Base-by-base conservation (phyloP, 768 basidiomycete genomes). In the Trametes punicea region DNA sequence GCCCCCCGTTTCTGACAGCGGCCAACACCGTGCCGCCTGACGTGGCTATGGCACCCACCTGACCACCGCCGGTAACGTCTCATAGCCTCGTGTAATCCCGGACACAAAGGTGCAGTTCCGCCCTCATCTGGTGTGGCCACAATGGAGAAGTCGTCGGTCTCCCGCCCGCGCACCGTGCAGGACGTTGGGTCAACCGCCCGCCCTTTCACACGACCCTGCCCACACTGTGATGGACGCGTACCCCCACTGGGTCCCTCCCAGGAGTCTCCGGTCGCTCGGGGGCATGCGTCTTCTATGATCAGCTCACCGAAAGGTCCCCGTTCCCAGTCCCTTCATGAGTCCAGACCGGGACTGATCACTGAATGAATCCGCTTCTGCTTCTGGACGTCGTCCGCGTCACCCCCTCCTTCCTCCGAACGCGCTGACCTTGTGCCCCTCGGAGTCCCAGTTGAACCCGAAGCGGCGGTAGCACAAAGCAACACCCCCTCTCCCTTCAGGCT, bases 1-100 rank as follows among this genome's bases (percentile, higher is more conserved):
- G 31, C 13, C 44, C 34, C 10, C 25, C 10, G 11, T 20, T 15
- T 26, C 26, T 25, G 44, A 54, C 52, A 38, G 52, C 27, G 51
- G 51, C 42, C 18, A 36, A 45, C 51, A 2, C 40, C 51, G 51
- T 40, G 11, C 25, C 42, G 15, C 18, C 8, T 26, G 42, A 26
- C 39, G 6, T 41, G 11, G 42, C 13, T n/a, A 44, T 10, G 26
- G 42, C 15, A 44, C 9, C 42, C 18, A 11, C 42, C 10, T 15
- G 23, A 25, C 39, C 26, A 23, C 34, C 56, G 45, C 30, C 36
- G 34, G 15, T 15, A 34, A 47, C 50, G 56, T 51, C 50, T 39
- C 56, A 57, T 57, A 57, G 56, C 56, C 56, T 57, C 56, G 29
- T 57, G 56, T 46, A 34, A 36, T 23, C 50, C 48, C 39, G 42